phyloP scores from a whole-genome alignment of 2,329 filamentous ascomycete species.

The Verticillium tricorpus region DNA sequence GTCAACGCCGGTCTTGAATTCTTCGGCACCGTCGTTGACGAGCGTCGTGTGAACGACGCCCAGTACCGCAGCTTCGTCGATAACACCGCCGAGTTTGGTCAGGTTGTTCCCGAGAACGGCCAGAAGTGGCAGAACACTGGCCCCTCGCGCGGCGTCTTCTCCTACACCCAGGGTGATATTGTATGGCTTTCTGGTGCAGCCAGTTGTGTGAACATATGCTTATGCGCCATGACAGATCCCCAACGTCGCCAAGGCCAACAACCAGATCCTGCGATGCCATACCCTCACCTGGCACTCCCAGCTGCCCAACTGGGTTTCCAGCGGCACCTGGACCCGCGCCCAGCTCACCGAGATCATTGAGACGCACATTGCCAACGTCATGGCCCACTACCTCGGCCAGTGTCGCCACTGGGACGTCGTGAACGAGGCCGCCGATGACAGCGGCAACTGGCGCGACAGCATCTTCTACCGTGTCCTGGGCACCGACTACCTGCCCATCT shows the following conservation, averaged over 20 bases:
- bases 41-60: slow-evolving; percentile 4
- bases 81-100: slow-evolving; percentile 40
- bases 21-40: slow-evolving; percentile 11
- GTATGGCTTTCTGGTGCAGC: neutral
- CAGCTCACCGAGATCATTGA: slow-evolving; percentile 34
- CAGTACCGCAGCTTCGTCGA: slow-evolving; percentile 4
- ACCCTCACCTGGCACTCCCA: slow-evolving; percentile 40
- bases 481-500: slow-evolving; percentile 43
- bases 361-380: slow-evolving; percentile 44
- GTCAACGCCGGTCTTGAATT: slow-evolving; percentile 8
- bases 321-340: slow-evolving; percentile 8
- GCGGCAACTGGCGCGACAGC: slow-evolving; percentile 38
- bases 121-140: slow-evolving; percentile 59
- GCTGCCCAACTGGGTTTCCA: slow-evolving; percentile 17
- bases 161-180: slow-evolving; percentile 9
- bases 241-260: slow-evolving; percentile 40
- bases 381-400: slow-evolving; percentile 37
- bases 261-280: slow-evolving; percentile 58
- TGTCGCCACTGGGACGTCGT: slow-evolving; percentile 49
- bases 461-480: slow-evolving; percentile 45
- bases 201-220: neutral
- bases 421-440: slow-evolving; percentile 41
- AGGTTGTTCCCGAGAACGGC: slow-evolving; percentile 57
- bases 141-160: slow-evolving; percentile 36
- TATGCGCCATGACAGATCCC: slow-evolving; percentile 24